A percentile compares a stretch with the other conserved stretches of the same genome.
phyloP scores from a whole-genome alignment of 169 alveolate genomes.

The Amoebophrya sp. region DNA sequence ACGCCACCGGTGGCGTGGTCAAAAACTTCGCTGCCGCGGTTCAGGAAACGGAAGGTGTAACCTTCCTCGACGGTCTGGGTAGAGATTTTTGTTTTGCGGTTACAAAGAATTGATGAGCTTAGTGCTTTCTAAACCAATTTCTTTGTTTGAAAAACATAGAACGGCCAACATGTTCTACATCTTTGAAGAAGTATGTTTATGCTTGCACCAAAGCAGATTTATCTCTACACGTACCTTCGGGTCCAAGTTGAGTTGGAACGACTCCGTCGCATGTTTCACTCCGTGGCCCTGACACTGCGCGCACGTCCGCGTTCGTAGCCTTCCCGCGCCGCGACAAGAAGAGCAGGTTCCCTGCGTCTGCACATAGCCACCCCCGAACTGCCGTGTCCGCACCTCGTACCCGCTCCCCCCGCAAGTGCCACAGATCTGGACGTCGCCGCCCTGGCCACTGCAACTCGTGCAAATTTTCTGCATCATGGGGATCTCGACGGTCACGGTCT shows the following conservation, averaged over 20 bases:
- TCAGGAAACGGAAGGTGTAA: not conserved
- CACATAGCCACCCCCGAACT: not conserved
- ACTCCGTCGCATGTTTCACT: too few species aligned
- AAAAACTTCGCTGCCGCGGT: not conserved
- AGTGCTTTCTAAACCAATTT: too few species aligned
- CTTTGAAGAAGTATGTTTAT: too few species aligned
- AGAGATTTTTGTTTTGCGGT: too few species aligned
- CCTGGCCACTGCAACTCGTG: not conserved
- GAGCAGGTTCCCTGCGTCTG: not conserved
- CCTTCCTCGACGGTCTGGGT: not conserved
- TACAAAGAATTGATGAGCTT: too few species aligned
- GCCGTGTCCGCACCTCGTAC: not conserved
- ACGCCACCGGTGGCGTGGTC: not conserved
- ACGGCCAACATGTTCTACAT: too few species aligned
- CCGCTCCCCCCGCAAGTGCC: not conserved
- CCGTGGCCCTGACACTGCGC: too few species aligned
- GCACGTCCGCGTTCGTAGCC: not conserved
- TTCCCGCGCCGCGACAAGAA: not conserved
- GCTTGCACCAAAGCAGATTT: too few species aligned
- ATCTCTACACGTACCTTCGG: too few species aligned
- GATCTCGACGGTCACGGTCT: not conserved
- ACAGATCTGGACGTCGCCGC: not conserved
- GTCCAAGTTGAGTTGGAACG: too few species aligned
- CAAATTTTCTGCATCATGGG: not conserved
- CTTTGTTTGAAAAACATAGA: too few species aligned